Evolutionary conservation across 78 protist species (phyloP).

Genomic region (Andalucia godoyi): DNA sequence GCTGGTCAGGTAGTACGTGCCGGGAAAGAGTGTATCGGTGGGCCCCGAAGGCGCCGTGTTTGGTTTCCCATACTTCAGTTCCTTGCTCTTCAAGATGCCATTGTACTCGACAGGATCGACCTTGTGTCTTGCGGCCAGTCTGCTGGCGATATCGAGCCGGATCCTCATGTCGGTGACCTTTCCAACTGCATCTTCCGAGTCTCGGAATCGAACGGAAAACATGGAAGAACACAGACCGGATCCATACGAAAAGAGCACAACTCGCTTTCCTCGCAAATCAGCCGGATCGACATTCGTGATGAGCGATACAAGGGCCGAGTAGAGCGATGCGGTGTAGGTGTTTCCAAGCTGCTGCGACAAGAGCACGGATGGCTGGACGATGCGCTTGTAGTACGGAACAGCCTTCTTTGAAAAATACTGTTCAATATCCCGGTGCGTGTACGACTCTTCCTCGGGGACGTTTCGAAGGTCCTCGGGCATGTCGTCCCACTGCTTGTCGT

Average conservation of each 20-base stretch:
- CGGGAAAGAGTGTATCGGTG: constrained; percentile 39
- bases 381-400: constrained; percentile 12
- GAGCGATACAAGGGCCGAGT: constrained; percentile 63
- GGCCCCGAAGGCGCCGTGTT: constrained; percentile 41
- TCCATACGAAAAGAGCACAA: constrained; percentile 83
- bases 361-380: constrained; percentile 46
- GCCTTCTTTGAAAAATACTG: constrained; percentile 27
- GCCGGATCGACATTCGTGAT: not conserved
- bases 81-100: constrained; percentile 32
- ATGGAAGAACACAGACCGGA: constrained; percentile 82
- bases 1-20: constrained; percentile 48
- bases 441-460: constrained; percentile 40
- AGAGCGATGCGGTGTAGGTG: constrained; percentile 83
- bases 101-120: constrained; percentile 40
- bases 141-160: constrained; percentile 24
- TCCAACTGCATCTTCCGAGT: constrained; percentile 26
- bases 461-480: constrained; percentile 22
- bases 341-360: constrained; percentile 79
- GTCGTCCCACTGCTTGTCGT: not conserved
- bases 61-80: constrained; percentile 17
- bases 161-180: not conserved
- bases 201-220: constrained; percentile 50
- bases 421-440: constrained; percentile 49
- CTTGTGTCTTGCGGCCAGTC: constrained; percentile 32
- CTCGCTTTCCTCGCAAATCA: constrained; percentile 49